phyloP scores from a whole-genome alignment of 768 basidiomycete genomes.

The Tricholoma flavovirens region DNA sequence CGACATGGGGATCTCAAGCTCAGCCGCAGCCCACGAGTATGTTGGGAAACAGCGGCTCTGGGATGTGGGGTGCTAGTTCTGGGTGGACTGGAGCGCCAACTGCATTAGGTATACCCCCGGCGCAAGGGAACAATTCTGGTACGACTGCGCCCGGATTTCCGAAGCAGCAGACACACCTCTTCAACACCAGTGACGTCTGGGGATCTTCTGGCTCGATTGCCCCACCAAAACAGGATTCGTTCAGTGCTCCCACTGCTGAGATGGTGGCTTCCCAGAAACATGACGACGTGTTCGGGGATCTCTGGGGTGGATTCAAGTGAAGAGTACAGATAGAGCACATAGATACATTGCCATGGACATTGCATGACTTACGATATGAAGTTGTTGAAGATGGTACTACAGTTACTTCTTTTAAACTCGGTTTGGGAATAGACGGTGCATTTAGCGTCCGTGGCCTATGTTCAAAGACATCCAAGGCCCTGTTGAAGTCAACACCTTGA shows the following conservation, averaged over 20 bases:
- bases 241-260: conserved; percentile 24
- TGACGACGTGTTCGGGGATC: conserved; percentile 77
- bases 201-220: conserved; percentile 30
- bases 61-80: conserved; percentile 62
- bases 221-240: conserved; percentile 27
- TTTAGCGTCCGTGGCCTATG: too few species aligned
- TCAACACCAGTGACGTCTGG: conserved; percentile 60
- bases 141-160: conserved; percentile 14
- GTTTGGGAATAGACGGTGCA: too few species aligned
- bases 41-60: conserved; percentile 48
- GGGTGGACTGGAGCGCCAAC: conserved; percentile 50
- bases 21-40: conserved; percentile 37
- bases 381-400: too few species aligned
- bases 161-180: conserved; percentile 31
- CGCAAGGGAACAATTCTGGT: conserved; percentile 33
- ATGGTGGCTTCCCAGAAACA: conserved; percentile 42
- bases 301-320: conserved; percentile 84
- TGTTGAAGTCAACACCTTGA: too few species aligned
- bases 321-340: conserved; percentile 7
- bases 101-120: conserved; percentile 21
- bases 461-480: too few species aligned
- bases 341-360: neutral
- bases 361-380: too few species aligned
- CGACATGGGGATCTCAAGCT: conserved; percentile 25
- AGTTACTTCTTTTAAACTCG: too few species aligned